Conservation (phyloP, 148 eudicot genomes). For the Diospyros kaki region DNA sequence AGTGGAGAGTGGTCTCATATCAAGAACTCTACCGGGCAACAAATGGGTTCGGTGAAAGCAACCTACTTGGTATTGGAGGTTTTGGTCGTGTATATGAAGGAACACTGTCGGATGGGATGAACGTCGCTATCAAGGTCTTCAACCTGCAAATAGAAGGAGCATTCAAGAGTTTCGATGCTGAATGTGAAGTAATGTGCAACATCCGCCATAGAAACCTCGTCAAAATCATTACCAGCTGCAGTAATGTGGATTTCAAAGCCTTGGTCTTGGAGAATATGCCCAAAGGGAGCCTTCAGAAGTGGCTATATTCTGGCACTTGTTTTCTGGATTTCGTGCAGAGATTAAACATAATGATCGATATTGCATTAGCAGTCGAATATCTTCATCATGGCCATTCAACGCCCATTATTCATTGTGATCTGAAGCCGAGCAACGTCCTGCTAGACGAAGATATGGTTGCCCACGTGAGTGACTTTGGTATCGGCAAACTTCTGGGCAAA, state of each 20-base stretch:
- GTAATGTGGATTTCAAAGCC: slow-evolving; percentile 21
- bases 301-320: slow-evolving; percentile 20
- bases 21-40: slow-evolving; percentile 23
- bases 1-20: slow-evolving; percentile 23
- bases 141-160: slow-evolving; percentile 15
- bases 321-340: no score
- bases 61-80: slow-evolving; percentile 22
- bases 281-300: slow-evolving; percentile 33
- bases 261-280: slow-evolving; percentile 31
- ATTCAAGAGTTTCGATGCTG: slow-evolving; percentile 23
- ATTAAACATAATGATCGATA: slow-evolving; percentile 19
- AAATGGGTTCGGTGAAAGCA: slow-evolving; percentile 20
- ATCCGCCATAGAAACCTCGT: slow-evolving; percentile 29
- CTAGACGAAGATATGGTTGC: slow-evolving; percentile 29
- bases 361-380: slow-evolving; percentile 30
- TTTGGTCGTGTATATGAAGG: slow-evolving; percentile 23
- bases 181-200: slow-evolving; percentile 17
- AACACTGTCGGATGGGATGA: slow-evolving; percentile 19
- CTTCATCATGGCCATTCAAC: slow-evolving; percentile 18
- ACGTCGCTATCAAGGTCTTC: slow-evolving; percentile 27
- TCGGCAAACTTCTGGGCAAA: slow-evolving; percentile 24
- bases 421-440: slow-evolving; percentile 33
- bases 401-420: slow-evolving; percentile 30
- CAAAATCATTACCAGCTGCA: slow-evolving; percentile 21
- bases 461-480: slow-evolving; percentile 29